Evolutionary conservation across 2,329 filamentous ascomycete genomes (phyloP).

Genomic region (Bipolaris sorokiniana): DNA sequence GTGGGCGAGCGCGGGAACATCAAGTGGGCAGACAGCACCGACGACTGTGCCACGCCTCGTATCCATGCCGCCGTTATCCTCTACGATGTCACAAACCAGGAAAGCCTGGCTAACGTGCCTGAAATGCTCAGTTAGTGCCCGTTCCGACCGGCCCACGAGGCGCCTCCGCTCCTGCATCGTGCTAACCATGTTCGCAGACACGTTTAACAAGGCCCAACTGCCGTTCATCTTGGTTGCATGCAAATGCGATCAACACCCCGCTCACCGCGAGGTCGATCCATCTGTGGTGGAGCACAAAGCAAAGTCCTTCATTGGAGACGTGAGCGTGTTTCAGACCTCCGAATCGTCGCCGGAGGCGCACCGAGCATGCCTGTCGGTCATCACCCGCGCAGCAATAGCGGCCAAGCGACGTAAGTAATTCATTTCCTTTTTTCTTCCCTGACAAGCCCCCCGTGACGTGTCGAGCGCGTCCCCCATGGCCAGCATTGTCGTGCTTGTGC

Average conservation of each 20-base stretch:
- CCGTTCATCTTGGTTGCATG: constrained; percentile 84
- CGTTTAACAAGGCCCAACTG: constrained; percentile 72
- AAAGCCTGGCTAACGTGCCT: constrained; percentile 75
- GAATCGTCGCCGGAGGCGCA: constrained; percentile 72
- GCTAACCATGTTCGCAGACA: constrained; percentile 61
- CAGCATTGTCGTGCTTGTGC: background rate
- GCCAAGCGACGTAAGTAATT: constrained; percentile 69
- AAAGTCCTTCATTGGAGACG: constrained; percentile 63
- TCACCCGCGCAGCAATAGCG: constrained; percentile 73
- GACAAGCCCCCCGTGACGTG: constrained; percentile 3
- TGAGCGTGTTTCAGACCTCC: constrained; percentile 77
- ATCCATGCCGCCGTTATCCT: constrained; percentile 85
- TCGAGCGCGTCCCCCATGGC: background rate
- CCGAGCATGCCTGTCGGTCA: constrained; percentile 75
- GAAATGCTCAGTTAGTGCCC: constrained; percentile 75
- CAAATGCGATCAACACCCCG: constrained; percentile 82
- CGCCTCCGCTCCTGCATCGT: constrained; percentile 9
- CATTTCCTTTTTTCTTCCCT: constrained; percentile 16
- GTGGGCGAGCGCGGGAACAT: constrained; percentile 57
- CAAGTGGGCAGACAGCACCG: constrained; percentile 63
- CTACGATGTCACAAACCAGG: constrained; percentile 83
- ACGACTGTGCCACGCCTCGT: constrained; percentile 72
- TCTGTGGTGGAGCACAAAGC: constrained; percentile 70
- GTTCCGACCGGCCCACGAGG: constrained; percentile 1
- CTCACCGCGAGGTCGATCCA: constrained; percentile 73